These are phyloP conservation scores for Ophiocordyceps camponoti-floridani DNA, from an alignment of 2,329 filamentous ascomycete species.

Conservation along the genomic window DNA sequence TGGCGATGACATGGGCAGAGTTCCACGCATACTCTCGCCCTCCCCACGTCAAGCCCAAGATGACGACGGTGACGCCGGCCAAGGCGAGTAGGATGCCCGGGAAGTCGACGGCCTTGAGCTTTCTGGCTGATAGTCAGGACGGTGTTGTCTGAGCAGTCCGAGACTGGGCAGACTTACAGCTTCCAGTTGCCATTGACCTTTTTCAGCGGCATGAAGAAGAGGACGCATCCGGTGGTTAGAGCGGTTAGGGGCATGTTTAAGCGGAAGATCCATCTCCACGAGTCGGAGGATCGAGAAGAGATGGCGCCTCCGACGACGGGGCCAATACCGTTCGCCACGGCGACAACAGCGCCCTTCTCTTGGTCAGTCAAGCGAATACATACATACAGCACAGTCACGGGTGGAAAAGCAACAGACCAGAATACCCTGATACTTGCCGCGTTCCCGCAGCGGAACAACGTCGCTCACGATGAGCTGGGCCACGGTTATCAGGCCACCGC, in stretches of 20 bases:
- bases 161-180: slow-evolving; percentile 11
- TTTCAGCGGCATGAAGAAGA: slow-evolving; percentile 39
- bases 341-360: slow-evolving; percentile 26
- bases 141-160: no score
- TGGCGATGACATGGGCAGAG: slow-evolving; percentile 33
- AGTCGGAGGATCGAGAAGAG: slow-evolving; percentile 23
- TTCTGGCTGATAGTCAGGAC: slow-evolving; percentile 12
- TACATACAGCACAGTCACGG: background rate
- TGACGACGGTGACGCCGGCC: slow-evolving; percentile 24
- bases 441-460: slow-evolving; percentile 47
- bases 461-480: slow-evolving; percentile 55
- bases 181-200: slow-evolving; percentile 33
- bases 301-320: slow-evolving; percentile 34
- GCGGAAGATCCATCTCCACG: slow-evolving; percentile 35
- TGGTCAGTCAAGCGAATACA: background rate
- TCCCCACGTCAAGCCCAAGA: slow-evolving; percentile 38
- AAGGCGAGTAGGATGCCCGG: slow-evolving; percentile 27
- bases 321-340: slow-evolving; percentile 33
- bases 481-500: slow-evolving; percentile 53
- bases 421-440: slow-evolving; percentile 55
- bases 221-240: slow-evolving; percentile 24
- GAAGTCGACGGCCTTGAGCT: slow-evolving; percentile 32
- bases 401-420: slow-evolving; percentile 13
- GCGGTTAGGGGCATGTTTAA: slow-evolving; percentile 34
- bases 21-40: slow-evolving; percentile 39